These are phyloP conservation scores for Neophaeococcomyces mojaviensis DNA, from an alignment of 2,329 filamentous ascomycete species.

Conservation along the genomic window DNA sequence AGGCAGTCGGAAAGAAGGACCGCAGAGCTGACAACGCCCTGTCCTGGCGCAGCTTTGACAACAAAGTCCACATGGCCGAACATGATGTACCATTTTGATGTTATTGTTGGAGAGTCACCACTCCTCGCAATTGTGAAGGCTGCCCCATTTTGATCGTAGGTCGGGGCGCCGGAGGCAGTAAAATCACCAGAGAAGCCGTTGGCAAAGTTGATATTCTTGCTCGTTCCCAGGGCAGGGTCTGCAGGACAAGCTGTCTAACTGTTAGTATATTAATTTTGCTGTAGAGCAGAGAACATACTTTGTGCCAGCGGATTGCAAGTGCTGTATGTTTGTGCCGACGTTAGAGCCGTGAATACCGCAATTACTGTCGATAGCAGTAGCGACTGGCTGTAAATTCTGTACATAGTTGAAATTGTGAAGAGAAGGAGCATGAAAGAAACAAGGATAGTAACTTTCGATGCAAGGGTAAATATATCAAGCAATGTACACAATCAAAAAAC, in stretches of 20 bases:
- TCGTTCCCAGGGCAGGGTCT: slow-evolving; percentile 72
- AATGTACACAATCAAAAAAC: neutral
- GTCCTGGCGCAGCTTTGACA: slow-evolving; percentile 78
- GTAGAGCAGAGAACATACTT: slow-evolving; percentile 24
- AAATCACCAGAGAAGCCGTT: slow-evolving; percentile 73
- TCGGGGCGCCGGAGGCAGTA: slow-evolving; percentile 58
- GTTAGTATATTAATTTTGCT: neutral
- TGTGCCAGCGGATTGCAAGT: slow-evolving; percentile 36
- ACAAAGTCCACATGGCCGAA: slow-evolving; percentile 84
- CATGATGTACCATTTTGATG: slow-evolving; percentile 97
- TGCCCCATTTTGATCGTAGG: slow-evolving; percentile 69
- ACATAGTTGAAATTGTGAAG: neutral
- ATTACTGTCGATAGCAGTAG: neutral
- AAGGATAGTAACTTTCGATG: neutral
- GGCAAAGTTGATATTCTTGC: slow-evolving; percentile 78
- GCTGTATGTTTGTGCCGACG: slow-evolving; percentile 36
- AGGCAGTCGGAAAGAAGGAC: slow-evolving; percentile 85
- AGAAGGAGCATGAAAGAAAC: slow-evolving; percentile 1
- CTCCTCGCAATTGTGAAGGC: slow-evolving; percentile 69
- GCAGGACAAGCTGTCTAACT: slow-evolving; percentile 50
- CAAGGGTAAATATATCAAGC: neutral
- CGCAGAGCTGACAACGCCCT: slow-evolving; percentile 85
- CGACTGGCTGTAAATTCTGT: neutral
- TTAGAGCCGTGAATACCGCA: neutral
- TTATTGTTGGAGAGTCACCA: slow-evolving; percentile 79